A percentile compares a stretch with the other conserved stretches of the same genome.
phyloP scores from a whole-genome alignment of 371 early-diverging fungal species.

The Apophysomyces variabilis region DNA sequence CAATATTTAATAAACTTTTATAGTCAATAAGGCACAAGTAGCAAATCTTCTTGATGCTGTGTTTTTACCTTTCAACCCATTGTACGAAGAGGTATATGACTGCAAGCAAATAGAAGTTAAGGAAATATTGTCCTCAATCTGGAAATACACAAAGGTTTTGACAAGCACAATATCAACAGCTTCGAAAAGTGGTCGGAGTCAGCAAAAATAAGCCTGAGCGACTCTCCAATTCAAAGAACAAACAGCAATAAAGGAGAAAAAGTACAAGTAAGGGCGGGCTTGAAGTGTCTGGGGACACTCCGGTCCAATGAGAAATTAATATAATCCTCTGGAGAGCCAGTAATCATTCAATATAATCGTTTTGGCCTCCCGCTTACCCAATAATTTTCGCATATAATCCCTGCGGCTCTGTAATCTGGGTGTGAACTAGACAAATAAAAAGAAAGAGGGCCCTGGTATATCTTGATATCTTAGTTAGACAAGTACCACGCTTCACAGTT shows the following conservation, averaged over 20 bases:
- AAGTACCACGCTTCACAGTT: no score
- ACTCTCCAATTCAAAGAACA: conserved; percentile 23
- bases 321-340: no score
- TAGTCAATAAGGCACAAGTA: conserved; percentile 23
- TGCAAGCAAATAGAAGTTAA: conserved; percentile 25
- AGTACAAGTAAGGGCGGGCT: conserved; percentile 26
- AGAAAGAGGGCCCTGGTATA: no score
- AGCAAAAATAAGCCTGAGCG: conserved; percentile 19
- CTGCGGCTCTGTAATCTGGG: no score
- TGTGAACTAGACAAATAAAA: no score
- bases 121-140: conserved; percentile 20
- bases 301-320: no score
- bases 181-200: conserved; percentile 26
- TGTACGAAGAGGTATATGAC: conserved; percentile 25
- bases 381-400: no score
- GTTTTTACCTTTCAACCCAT: conserved; percentile 23
- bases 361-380: no score
- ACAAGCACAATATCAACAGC: conserved; percentile 21
- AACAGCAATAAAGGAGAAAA: conserved; percentile 21
- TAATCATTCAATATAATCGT: no score
- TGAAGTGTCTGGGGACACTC: no score
- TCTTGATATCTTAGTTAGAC: no score
- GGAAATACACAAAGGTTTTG: conserved; percentile 18
- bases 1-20: conserved; percentile 19
- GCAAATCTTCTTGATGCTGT: conserved; percentile 19